Conservation (phyloP, 208 protist species). For the Trypanosoma scelopori region DNA sequence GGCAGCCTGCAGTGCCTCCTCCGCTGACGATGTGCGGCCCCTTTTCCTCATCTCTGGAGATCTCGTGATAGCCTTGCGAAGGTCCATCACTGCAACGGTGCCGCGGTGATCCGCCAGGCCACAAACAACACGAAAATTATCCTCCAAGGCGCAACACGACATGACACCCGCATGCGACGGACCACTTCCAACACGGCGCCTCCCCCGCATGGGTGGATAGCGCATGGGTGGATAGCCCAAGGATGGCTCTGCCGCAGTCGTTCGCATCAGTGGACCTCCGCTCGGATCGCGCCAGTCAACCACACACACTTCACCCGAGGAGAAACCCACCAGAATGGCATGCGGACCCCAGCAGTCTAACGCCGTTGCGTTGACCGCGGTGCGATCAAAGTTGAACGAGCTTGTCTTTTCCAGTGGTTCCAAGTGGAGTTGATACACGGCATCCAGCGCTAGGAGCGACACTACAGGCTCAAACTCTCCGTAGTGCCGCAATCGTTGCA, state of each 20-base stretch:
- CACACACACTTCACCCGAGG: constrained; percentile 52
- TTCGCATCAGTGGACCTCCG: constrained; percentile 18
- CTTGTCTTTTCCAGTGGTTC: constrained; percentile 5
- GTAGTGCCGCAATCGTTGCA: constrained; percentile 16
- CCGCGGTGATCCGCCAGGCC: constrained; percentile 55
- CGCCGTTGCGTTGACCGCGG: constrained; percentile 44
- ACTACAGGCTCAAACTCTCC: constrained; percentile 13
- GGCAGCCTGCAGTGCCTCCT: constrained; percentile 11
- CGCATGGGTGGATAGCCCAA: background rate
- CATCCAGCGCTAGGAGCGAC: constrained; percentile 10
- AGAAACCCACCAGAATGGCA: constrained; percentile 59
- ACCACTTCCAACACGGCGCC: background rate
- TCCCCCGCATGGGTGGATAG: background rate
- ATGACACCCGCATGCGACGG: constrained; percentile 42
- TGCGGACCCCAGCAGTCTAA: constrained; percentile 56
- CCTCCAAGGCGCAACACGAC: constrained; percentile 58
- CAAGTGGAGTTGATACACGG: constrained; percentile 21
- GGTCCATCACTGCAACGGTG: constrained; percentile 59
- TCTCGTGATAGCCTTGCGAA: constrained; percentile 33
- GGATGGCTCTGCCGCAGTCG: constrained; percentile 3
- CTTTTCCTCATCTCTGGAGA: constrained; percentile 10
- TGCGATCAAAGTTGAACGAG: constrained; percentile 9
- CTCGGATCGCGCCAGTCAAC: constrained; percentile 58
- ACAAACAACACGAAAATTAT: constrained; percentile 62
- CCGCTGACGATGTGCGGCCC: background rate